Conservation (phyloP, 2,329 filamentous ascomycete species). For the Thielaviopsis euricoi region DNA sequence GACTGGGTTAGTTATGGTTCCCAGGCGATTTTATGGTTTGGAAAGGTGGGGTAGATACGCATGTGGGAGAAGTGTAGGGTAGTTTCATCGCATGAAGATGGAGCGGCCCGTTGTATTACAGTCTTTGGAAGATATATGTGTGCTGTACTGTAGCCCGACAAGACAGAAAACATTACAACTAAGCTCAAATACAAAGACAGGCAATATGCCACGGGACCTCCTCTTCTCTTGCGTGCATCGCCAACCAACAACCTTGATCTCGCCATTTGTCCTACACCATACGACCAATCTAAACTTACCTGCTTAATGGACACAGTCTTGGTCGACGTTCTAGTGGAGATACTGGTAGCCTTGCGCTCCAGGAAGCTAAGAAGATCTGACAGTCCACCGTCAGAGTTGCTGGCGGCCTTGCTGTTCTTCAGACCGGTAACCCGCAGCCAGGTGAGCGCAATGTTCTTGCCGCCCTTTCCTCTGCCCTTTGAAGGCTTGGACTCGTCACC, state of each 20-base stretch:
- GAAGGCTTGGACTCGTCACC: conserved; percentile 20
- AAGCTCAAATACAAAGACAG: conserved; percentile 19
- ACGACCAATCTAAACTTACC: conserved; percentile 43
- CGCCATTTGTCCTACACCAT: conserved; percentile 18
- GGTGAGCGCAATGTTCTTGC: conserved; percentile 9
- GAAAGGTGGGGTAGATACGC: neutral
- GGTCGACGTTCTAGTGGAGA: conserved; percentile 26
- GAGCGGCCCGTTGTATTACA: conserved; percentile 9
- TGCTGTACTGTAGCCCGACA: neutral
- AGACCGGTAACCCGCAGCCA: conserved; percentile 42
- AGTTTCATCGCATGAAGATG: neutral
- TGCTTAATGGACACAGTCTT: conserved; percentile 52
- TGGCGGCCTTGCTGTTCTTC: conserved; percentile 50
- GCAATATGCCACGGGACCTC: conserved; percentile 11
- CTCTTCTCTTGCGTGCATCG: conserved; percentile 1
- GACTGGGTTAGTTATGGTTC: conserved; percentile 48
- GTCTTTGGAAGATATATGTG: neutral
- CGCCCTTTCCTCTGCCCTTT: conserved; percentile 11
- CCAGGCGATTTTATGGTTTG: neutral
- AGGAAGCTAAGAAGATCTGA: conserved; percentile 49
- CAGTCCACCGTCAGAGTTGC: conserved; percentile 49
- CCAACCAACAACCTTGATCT: conserved; percentile 10
- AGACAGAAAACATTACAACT: conserved; percentile 10
- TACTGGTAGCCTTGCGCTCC: conserved; percentile 49
- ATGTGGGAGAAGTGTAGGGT: neutral